phyloP scores from a whole-genome alignment of 106 monocot genomes.

The Dendrobium catenatum region DNA sequence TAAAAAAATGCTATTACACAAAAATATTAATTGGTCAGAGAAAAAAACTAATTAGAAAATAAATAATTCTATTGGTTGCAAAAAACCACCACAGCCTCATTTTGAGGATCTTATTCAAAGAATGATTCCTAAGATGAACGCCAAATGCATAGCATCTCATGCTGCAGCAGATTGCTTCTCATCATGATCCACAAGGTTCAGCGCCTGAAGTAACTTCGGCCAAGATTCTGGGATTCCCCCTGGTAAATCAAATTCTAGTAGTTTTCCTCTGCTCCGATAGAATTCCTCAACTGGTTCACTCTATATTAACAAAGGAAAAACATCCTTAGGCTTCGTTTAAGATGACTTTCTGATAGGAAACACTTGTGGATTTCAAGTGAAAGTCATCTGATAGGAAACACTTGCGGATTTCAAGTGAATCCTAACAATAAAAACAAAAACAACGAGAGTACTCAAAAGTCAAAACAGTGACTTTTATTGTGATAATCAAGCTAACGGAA shows the following conservation, averaged over 20 bases:
- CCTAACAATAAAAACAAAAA: too few species aligned
- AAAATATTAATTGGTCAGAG: background rate
- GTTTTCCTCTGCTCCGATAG: constrained; percentile 38
- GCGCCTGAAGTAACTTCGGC: constrained; percentile 49
- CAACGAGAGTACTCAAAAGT: too few species aligned
- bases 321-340: background rate
- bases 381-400: too few species aligned
- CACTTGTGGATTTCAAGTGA: too few species aligned
- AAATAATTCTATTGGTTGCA: background rate
- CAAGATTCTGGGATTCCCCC: constrained; percentile 56
- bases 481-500: too few species aligned
- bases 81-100: background rate
- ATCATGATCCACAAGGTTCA: constrained; percentile 40
- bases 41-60: background rate
- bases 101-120: constrained; percentile 14
- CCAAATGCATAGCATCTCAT: constrained; percentile 8
- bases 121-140: constrained; percentile 2
- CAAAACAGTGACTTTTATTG: too few species aligned
- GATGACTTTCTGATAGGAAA: too few species aligned
- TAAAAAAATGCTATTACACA: background rate
- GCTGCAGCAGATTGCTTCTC: constrained; percentile 40
- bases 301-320: constrained; percentile 16
- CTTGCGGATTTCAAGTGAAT: too few species aligned
- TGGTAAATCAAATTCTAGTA: constrained; percentile 53
- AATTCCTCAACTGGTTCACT: constrained; percentile 49